A percentile compares a stretch with the other conserved stretches of the same genome.
Conservation (phyloP, 345 rosid species). For the Populus simonii region DNA sequence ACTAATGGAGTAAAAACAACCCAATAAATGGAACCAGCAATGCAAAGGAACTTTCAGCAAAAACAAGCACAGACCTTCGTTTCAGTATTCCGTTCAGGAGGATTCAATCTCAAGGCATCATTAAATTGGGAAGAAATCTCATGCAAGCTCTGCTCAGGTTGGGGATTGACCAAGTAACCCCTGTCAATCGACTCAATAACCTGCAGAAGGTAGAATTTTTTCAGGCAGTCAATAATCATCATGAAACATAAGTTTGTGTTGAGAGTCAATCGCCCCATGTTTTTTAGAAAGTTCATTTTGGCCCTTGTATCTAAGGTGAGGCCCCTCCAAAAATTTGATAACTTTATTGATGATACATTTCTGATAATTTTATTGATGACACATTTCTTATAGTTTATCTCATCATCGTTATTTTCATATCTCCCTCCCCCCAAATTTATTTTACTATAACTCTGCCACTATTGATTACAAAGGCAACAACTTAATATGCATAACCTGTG, state of each 20-base stretch:
- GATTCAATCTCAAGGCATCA: conserved; percentile 48
- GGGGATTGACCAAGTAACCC: conserved; percentile 40
- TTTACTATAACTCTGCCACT: too few relatives aligned
- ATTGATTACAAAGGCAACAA: conserved; percentile 9
- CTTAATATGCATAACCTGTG: conserved; percentile 44
- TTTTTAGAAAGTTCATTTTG: too few relatives aligned
- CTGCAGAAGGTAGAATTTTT: conserved; percentile 36
- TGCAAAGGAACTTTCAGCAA: conserved; percentile 1
- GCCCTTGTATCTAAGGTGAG: too few relatives aligned
- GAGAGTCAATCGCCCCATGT: too few relatives aligned
- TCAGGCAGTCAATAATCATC: background rate
- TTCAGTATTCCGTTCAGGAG: conserved; percentile 46
- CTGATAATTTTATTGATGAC: too few relatives aligned
- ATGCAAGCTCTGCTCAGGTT: conserved; percentile 50
- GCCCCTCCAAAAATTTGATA: too few relatives aligned
- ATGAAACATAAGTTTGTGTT: background rate
- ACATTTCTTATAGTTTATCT: too few relatives aligned
- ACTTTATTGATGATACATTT: too few relatives aligned
- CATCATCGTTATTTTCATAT: too few relatives aligned
- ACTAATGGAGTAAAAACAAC: background rate
- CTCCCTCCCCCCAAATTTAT: too few relatives aligned
- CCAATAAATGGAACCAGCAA: conserved; percentile 9
- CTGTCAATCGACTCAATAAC: conserved; percentile 50
- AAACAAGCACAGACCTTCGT: conserved; percentile 46
- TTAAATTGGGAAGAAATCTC: conserved; percentile 72